A percentile compares a stretch with the other conserved stretches of the same genome.
These are phyloP conservation scores for Alternaria solani DNA, from an alignment of 2,329 filamentous ascomycete genomes.

Conservation along the genomic window DNA sequence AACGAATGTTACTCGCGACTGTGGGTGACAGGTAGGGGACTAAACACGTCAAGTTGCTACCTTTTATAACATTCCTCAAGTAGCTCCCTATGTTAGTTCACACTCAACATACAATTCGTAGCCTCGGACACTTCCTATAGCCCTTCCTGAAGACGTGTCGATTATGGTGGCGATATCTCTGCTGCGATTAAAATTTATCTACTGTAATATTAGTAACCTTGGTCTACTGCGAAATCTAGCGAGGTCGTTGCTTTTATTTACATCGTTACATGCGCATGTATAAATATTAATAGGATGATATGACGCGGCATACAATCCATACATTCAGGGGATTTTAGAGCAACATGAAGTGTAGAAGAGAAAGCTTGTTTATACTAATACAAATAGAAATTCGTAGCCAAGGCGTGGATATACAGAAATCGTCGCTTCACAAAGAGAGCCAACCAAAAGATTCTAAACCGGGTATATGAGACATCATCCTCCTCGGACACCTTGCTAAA, in stretches of 20 bases:
- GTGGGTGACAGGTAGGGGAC: background rate
- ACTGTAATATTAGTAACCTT: background rate
- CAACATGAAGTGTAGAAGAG: background rate
- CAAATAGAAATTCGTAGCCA: background rate
- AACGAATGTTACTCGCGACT: background rate
- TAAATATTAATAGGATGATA: background rate
- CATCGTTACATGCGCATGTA: background rate
- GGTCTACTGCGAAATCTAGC: background rate
- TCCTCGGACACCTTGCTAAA: slow-evolving; percentile 7
- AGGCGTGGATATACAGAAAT: background rate
- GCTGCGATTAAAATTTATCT: background rate
- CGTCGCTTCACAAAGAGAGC: background rate
- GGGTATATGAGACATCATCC: slow-evolving; percentile 4
- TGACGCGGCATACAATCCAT: background rate
- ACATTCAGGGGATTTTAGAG: background rate
- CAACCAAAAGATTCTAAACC: background rate
- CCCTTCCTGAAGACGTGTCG: background rate
- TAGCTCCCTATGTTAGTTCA: background rate
- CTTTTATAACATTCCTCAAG: background rate
- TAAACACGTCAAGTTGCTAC: background rate
- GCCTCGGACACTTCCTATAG: background rate
- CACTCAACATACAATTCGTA: background rate
- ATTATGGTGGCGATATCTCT: no score
- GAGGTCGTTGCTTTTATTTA: no score
- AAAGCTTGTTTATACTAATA: background rate